Evolutionary conservation across 139 green algal species (phyloP), one percentile per base, ranked within the genome.

Genomic region (Chlamydomonas applanata): DNA sequence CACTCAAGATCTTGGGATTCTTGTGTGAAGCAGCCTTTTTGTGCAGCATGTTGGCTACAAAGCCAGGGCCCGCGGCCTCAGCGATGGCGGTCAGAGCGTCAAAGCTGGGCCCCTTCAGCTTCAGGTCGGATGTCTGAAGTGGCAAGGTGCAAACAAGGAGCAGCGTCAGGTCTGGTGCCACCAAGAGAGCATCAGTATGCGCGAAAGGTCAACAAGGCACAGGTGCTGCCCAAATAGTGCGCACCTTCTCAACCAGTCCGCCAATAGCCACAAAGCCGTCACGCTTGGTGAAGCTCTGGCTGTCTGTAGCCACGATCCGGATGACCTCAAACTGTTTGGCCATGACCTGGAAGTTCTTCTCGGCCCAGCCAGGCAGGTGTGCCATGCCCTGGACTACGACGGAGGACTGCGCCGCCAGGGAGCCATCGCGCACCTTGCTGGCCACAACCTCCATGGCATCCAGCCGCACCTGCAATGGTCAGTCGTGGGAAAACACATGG

Each of bases 331-430:
- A 94, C 71, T 89, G 77, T 81, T 96, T 97, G 44, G 84, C 81
- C 84, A 97, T 78, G 13, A 95, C 91, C 92, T 99, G 95, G 79
- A 99, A 97, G 76, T 98, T 98, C 80, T 97, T 98, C 71, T 99
- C 95, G 3, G 35, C 74, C 89, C 91, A 98, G 62, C 95, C 89
- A 1, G 92, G 93, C 52, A 97, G 29, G 45, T 87, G 75, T 4
- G 85, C 82, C 57, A 97, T 62, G 56, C 77, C 85, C 60, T 93
- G 87, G 29, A 92, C 69, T 20, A 98, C 71, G 29, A 81, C 34
- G 29, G 72, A 75, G 45, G 77, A 75, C 32, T 85, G 71, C 9
- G 40, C 30, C 0, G 71, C 64, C 29, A 79, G 70, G 2, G 85
- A 72, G 11, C 72, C 79, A 17, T 78, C 82, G 2, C 75, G 33